Base-by-base conservation (phyloP, 306 rosid species). In the Rosa multiflora region DNA sequence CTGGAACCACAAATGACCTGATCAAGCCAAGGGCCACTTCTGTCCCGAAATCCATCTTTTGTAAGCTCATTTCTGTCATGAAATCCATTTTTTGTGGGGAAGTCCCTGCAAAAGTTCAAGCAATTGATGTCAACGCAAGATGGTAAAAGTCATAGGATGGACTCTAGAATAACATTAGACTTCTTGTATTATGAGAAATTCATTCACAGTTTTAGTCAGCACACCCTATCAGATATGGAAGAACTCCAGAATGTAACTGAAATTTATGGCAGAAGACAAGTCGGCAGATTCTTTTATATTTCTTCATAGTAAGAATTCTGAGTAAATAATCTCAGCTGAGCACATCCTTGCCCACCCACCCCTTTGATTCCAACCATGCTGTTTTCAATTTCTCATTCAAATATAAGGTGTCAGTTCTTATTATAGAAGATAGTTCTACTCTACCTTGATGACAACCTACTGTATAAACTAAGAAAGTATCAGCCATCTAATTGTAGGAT, bases 1-100 rank as follows among this genome's bases (percentile, higher is more conserved):
- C 1, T 64, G 68, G 72, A 78, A 82, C 75, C 59, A 59, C 61
- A 81, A 80, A 72, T 80, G 75, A 91, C 98, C 96, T 95, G 98
- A 79, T 92, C 91, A 78, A 61, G 76, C 99, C 98, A 95, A 73
- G 89, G 81, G 76, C 99, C 94, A 74, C 79, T 85, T 81, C 87
- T 88, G 23, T 89, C 89, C 80, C 58, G 69, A 77, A 92, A 88
- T 58, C 74, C 94, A 73, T 86, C 90, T 88, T 89, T 92, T 6
- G 82, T 78, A 58, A 83, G 78, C 70, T 48, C 93, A 74, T 78
- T 84, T 80, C 85, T 87, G 29, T 88, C 89, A 80, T 59, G 71
- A 76, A 91, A 85, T 62, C 74, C 93, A 73, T 83, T 87, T 87
- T 88, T 97, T 15, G 81, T 77, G 59, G 80, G 78, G 70, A 10